Percentiles rank a stretch among this genome's conserved stretches.
Conservation (phyloP, 2,329 filamentous ascomycete genomes). For the Xylaria sp. region DNA sequence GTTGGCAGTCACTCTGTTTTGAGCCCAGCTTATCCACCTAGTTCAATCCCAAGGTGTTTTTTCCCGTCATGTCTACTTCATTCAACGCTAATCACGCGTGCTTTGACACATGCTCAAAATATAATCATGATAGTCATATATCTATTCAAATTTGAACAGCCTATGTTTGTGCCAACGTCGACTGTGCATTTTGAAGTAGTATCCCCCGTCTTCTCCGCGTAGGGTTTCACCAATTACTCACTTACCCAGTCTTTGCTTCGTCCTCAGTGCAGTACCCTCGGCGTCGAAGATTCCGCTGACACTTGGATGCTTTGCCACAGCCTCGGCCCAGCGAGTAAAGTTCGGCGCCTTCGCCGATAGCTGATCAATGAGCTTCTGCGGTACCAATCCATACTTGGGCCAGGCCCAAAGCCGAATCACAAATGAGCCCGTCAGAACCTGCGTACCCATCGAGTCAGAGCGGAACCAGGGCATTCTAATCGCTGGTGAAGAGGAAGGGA, state of each 20-base stretch:
- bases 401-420: slow-evolving; percentile 68
- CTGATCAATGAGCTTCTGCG: slow-evolving; percentile 57
- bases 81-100: neutral
- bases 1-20: neutral
- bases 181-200: neutral
- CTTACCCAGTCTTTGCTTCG: slow-evolving; percentile 55
- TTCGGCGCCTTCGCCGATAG: slow-evolving; percentile 68
- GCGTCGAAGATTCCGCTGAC: slow-evolving; percentile 73
- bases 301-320: slow-evolving; percentile 70
- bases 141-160: neutral
- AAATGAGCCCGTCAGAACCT: slow-evolving; percentile 75
- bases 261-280: slow-evolving; percentile 55
- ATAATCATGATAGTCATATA: neutral
- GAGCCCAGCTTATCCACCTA: neutral
- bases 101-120: neutral
- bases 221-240: neutral
- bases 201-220: neutral
- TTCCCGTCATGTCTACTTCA: no score
- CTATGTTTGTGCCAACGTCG: neutral
- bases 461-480: slow-evolving; percentile 1
- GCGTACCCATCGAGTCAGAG: slow-evolving; percentile 1
- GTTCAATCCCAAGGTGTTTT: no score
- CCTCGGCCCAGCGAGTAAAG: slow-evolving; percentile 74
- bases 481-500: neutral
- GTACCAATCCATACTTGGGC: slow-evolving; percentile 65